phyloP scores from a whole-genome alignment of 148 eudicot genomes.

The Fagopyrum homotropicum region DNA sequence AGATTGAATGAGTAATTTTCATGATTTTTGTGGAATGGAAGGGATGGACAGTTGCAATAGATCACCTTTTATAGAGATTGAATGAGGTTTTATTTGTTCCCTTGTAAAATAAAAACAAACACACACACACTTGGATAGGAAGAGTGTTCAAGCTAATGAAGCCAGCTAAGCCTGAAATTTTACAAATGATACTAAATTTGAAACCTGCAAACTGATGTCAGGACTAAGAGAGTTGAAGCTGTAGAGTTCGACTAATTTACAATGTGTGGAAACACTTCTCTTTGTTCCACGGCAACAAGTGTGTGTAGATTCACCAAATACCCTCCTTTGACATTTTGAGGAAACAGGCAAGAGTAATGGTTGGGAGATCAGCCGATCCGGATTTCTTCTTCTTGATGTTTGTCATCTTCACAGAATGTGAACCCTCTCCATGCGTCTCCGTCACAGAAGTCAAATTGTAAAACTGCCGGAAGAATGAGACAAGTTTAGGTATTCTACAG shows the following conservation, averaged over 20 bases:
- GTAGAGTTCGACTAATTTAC: constrained; percentile 1
- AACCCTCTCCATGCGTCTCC: constrained; percentile 31
- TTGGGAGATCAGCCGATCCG: constrained; percentile 39
- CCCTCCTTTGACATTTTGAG: constrained; percentile 84
- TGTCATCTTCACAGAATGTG: constrained; percentile 47
- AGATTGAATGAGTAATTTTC: too few species aligned
- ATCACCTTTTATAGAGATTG: too few species aligned
- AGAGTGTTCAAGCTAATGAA: neutral
- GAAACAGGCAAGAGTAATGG: constrained; percentile 63
- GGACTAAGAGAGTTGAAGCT: neutral
- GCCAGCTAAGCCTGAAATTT: neutral
- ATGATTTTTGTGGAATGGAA: too few species aligned
- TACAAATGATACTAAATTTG: neutral
- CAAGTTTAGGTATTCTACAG: neutral
- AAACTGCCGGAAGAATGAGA: constrained; percentile 40
- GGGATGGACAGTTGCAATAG: too few species aligned
- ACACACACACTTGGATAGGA: neutral
- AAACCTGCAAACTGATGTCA: neutral
- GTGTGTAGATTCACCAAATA: constrained; percentile 36
- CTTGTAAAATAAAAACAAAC: too few species aligned
- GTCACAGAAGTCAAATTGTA: constrained; percentile 67
- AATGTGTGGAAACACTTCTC: neutral
- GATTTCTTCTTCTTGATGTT: constrained; percentile 65
- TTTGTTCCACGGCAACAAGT: neutral
- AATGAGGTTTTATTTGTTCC: too few species aligned